Evolutionary conservation across 805 yeast genomes (phyloP), one percentile per base, ranked within the genome.

Genomic region (Ogataea neopini): DNA sequence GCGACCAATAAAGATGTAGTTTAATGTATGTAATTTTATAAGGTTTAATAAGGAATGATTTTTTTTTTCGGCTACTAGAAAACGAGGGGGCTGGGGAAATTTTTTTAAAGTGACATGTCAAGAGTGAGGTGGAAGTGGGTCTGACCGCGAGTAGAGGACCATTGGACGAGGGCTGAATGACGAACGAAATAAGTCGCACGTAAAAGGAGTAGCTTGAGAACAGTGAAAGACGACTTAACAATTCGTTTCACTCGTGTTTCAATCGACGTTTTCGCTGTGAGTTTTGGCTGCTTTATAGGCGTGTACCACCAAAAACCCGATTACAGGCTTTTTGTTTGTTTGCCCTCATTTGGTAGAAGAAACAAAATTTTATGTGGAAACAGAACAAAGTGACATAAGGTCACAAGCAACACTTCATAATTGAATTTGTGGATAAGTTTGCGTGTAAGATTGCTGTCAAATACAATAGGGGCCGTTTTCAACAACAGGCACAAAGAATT

Each of bases 361-460:
- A 37, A 44, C 43, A 44, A 48, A 48, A 44, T 44, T 33, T 51
- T 48, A 39, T 49, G 52, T 38, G 42, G 40, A 43, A 45, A 43
- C 52, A 47, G 51, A 50, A 50, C 38, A 50, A 47, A 38, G 49
- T 43, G 52, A 42, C 47, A 44, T 44, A 43, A 44, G 44, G 48
- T 48, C 39, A 35, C 33, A 41, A 14, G 30, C 10, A 11, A 36
- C 11, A 17, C 3, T n/a, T 13, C n/a, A 10, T 20, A 9, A 18
- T 4, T 11, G 11, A 36, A 20, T 7, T 14, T 23, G 25, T 13
- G 19, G 25, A 14, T 10, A n/a, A 13, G 15, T 37, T 39, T 39
- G 33, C 42, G 23, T 10, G 19, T n/a, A 11, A 26, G 2, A 2
- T 26, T 26, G 33, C 42, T 39, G 32, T n/a, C 19, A 23, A 13